Conservation (phyloP, 1,139 yeast genomes). For the Zygosaccharomyces pseudobailii region DNA sequence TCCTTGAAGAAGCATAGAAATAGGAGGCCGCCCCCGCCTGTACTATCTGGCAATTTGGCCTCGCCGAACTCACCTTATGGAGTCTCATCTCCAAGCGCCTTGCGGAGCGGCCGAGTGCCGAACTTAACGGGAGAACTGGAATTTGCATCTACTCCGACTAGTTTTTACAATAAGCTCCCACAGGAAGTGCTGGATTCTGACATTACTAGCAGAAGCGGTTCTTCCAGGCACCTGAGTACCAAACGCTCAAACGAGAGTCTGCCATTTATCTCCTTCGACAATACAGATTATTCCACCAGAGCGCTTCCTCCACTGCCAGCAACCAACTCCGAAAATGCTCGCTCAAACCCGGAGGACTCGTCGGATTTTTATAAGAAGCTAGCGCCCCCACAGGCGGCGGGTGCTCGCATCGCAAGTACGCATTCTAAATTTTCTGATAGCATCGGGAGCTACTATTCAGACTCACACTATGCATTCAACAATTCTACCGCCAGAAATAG, state of each 20-base stretch:
- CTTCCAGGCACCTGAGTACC: constrained; percentile 2
- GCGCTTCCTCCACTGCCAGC: constrained; percentile 14
- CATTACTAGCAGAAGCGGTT: background rate
- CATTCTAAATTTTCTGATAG: constrained; percentile 27
- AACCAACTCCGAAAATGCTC: background rate
- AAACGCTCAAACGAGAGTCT: constrained; percentile 6
- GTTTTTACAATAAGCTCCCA: constrained; percentile 4
- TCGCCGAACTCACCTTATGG: constrained; percentile 8
- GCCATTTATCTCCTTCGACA: constrained; percentile 9
- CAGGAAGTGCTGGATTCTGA: constrained; percentile 8
- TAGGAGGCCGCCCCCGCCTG: constrained; percentile 20
- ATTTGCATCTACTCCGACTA: constrained; percentile 5
- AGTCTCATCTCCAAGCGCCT: background rate
- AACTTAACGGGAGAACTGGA: constrained; percentile 22
- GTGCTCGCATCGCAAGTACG: constrained; percentile 22
- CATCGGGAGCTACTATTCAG: constrained; percentile 31
- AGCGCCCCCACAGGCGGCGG: constrained; percentile 17
- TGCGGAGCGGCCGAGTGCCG: constrained; percentile 10
- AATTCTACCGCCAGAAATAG: constrained; percentile 29
- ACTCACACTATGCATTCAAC: constrained; percentile 33
- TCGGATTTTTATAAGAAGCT: constrained; percentile 15
- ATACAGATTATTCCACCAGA: constrained; percentile 6
- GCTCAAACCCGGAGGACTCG: background rate
- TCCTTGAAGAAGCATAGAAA: constrained; percentile 2
- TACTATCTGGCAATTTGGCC: constrained; percentile 1